Evolutionary conservation across 805 yeast species (phyloP).

Genomic region (Starmerella apis): DNA sequence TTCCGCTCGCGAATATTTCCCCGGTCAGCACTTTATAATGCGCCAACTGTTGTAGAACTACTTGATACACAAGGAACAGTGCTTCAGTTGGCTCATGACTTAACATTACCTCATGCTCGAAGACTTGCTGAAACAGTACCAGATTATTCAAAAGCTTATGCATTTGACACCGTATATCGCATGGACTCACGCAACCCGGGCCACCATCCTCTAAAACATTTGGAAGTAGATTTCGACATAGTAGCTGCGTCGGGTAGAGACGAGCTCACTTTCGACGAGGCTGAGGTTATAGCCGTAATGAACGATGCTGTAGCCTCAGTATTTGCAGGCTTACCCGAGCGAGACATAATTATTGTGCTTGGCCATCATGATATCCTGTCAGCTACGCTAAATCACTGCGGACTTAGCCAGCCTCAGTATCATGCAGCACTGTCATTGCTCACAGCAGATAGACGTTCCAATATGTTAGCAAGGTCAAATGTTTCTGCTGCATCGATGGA

Average conservation of each 20-base stretch:
- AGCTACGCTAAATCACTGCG: conserved; percentile 68
- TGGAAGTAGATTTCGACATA: conserved; percentile 82
- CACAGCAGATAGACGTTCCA: conserved; percentile 46
- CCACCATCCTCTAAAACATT: conserved; percentile 64
- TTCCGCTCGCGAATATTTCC: conserved; percentile 64
- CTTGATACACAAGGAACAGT: conserved; percentile 81
- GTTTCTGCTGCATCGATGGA: conserved; percentile 73
- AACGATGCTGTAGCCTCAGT: conserved; percentile 50
- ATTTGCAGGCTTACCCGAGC: conserved; percentile 43
- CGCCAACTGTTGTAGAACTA: conserved; percentile 63
- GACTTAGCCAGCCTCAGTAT: conserved; percentile 64
- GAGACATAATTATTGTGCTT: conserved; percentile 49
- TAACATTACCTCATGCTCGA: conserved; percentile 84
- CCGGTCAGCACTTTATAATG: conserved; percentile 57
- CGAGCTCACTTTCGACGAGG: conserved; percentile 52
- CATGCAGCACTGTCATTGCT: conserved; percentile 56
- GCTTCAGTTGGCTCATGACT: conserved; percentile 77
- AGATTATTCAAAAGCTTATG: conserved; percentile 48
- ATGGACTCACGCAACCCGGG: conserved; percentile 15
- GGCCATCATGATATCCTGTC: conserved; percentile 77
- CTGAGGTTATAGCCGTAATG: conserved; percentile 74
- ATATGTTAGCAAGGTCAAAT: conserved; percentile 54
- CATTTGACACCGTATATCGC: conserved; percentile 75
- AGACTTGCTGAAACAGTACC: conserved; percentile 56
- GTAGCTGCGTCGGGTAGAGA: conserved; percentile 37